Percentiles rank a stretch among this genome's conserved stretches.
Evolutionary conservation across 2,329 filamentous ascomycete genomes (phyloP).

Genomic region (Pestalotiopsis sp.): DNA sequence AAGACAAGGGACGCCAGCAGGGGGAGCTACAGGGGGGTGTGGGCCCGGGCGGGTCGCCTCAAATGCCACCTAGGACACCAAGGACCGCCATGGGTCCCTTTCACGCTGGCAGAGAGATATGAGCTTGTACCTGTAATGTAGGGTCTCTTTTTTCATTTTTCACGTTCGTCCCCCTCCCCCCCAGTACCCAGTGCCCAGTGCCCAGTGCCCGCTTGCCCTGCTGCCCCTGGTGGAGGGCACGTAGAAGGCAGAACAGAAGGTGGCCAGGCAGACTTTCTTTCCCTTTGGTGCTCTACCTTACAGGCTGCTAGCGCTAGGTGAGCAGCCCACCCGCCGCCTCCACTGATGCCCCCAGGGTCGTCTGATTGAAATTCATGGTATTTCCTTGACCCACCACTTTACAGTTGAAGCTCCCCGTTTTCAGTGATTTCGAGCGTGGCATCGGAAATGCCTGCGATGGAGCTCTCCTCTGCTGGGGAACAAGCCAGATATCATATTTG

Average conservation of each 20-base stretch:
- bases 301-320: background rate
- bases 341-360: slow-evolving; percentile 5
- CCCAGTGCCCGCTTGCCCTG: too few relatives aligned
- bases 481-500: background rate
- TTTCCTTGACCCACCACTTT: background rate
- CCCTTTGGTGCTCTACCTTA: background rate
- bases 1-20: slow-evolving; percentile 11
- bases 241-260: too few relatives aligned
- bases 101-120: background rate
- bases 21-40: slow-evolving; percentile 11
- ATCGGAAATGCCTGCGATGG: background rate
- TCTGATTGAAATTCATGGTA: background rate
- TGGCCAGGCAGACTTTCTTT: background rate
- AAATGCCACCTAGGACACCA: slow-evolving; percentile 8
- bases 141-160: too few relatives aligned
- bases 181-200: too few relatives aligned
- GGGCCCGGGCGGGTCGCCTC: slow-evolving; percentile 10
- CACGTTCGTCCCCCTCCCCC: too few relatives aligned
- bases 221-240: too few relatives aligned
- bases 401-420: background rate
- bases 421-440: background rate
- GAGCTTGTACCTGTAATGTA: background rate
- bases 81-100: background rate
- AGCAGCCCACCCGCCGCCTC: background rate
- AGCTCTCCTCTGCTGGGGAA: background rate